A percentile compares a stretch with the other conserved stretches of the same genome.
Evolutionary conservation across 495 filamentous ascomycete species (phyloP).

Genomic region (Daldinia childiae): DNA sequence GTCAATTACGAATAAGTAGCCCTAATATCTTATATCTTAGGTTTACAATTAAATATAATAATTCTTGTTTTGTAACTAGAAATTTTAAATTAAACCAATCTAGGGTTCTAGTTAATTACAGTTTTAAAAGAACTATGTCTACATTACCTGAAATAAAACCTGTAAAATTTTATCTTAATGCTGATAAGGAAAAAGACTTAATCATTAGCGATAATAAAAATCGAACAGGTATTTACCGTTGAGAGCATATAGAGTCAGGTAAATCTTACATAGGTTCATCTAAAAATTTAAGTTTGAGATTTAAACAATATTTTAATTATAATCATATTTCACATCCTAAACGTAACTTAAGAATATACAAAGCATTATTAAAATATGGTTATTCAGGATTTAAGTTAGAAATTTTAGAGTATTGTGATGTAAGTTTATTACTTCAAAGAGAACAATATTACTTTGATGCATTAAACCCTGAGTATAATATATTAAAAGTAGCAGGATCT

Average conservation of each 20-base stretch:
- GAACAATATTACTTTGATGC: slow-evolving; percentile 6
- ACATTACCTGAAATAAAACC: not conserved
- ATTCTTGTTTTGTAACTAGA: not conserved
- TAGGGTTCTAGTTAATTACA: too few species aligned
- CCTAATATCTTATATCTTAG: too few species aligned
- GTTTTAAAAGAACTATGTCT: slow-evolving; percentile 10
- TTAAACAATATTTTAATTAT: slow-evolving; percentile 15
- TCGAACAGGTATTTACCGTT: slow-evolving; percentile 11
- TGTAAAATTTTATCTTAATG: slow-evolving; percentile 4
- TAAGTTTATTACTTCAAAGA: too few species aligned
- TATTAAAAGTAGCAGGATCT: slow-evolving; percentile 9
- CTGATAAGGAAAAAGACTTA: slow-evolving; percentile 8
- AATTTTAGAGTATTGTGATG: slow-evolving; percentile 8
- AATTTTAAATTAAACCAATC: too few species aligned
- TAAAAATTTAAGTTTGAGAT: not conserved
- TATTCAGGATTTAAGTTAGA: slow-evolving; percentile 8
- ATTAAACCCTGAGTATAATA: not conserved
- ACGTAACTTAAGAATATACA: slow-evolving; percentile 1
- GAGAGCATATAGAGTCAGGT: slow-evolving; percentile 7
- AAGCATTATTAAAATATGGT: slow-evolving; percentile 6
- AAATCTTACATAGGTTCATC: slow-evolving; percentile 9
- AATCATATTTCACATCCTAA: slow-evolving; percentile 9
- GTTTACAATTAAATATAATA: too few species aligned
- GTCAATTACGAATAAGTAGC: too few species aligned
- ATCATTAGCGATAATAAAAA: slow-evolving; percentile 6